Evolutionary conservation across 2,329 filamentous ascomycete species (phyloP), one percentile per base, ranked within the genome.

Genomic region (Bertia moriformis): DNA sequence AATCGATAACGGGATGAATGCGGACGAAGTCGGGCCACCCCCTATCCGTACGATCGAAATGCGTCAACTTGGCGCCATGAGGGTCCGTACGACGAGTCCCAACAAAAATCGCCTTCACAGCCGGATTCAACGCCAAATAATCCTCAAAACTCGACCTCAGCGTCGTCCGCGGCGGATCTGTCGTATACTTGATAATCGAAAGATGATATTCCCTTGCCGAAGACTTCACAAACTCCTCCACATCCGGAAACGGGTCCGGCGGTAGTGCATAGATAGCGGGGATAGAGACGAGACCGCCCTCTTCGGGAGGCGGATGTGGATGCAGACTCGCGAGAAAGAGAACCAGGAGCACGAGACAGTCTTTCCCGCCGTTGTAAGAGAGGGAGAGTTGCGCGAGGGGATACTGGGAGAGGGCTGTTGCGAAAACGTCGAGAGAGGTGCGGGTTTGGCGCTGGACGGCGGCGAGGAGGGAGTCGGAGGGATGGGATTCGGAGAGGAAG

Each of bases 331-430:
- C 78, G 47, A 96, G 78, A 53, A 94, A 85, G 46, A 96, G 67
- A 51, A 95, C 72, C 4, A 96, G 69, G 14, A 96, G 76, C 39
- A 96, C 88, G 14, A 96, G 80, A 52, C 89, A 96, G 67, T 96
- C 91, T 59, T 98, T 98, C 44, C 91, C 91, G 53, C 91, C 91
- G 51, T 98, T 98, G 62, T 95, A 98, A 41, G 89, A 93, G 46
- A 96, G 68, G 4, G 88, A 86, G 43, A 96, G 70, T 54, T 93
- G 72, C 42, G 80, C 69, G 44, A 82, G 71, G 42, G 84, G 91
- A 50, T 43, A 55, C 55, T 29, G 54, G 57, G 14, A 56, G 51
- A 35, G 32, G 15, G 32, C 32, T 35, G 10, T 17, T 10, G 32
- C 32, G 10, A 35, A 7, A 7, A 35, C 32, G 12, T 35, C 32